Evolutionary conservation across 139 green algal genomes (phyloP).

Genomic region (Protoeuglena noctilucae): DNA sequence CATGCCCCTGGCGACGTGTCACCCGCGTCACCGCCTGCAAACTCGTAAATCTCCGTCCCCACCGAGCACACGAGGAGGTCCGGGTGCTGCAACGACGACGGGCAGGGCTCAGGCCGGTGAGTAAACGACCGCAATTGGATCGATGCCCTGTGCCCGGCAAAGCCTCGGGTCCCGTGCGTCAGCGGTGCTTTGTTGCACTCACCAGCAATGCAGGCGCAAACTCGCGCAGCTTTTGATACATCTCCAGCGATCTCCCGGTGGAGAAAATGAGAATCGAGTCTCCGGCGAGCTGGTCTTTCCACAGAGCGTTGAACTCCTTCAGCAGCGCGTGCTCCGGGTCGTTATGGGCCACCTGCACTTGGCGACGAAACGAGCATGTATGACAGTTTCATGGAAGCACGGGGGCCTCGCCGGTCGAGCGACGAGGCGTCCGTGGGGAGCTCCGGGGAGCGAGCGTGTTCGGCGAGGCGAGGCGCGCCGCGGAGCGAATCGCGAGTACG

Average conservation of each 20-base stretch:
- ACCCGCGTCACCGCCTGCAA: too few species aligned
- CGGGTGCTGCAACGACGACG: conserved; percentile 42
- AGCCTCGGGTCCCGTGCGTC: not conserved
- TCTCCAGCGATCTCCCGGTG: conserved; percentile 60
- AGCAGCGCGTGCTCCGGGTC: conserved; percentile 43
- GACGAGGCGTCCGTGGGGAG: not conserved
- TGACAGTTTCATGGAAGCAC: not conserved
- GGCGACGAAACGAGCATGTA: not conserved
- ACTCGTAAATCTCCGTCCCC: conserved; percentile 62
- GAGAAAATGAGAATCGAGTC: conserved; percentile 71
- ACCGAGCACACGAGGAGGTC: conserved; percentile 81
- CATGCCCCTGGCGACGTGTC: too few species aligned
- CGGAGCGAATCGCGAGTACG: not conserved
- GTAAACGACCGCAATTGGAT: too few species aligned
- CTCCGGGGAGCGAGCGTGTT: not conserved
- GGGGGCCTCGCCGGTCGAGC: not conserved
- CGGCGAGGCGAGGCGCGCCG: not conserved
- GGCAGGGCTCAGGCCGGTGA: too few species aligned
- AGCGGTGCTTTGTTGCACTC: not conserved
- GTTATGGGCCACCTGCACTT: conserved; percentile 55
- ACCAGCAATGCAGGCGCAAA: not conserved
- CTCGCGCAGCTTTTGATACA: conserved; percentile 59
- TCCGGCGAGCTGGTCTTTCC: conserved; percentile 37
- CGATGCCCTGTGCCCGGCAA: too few species aligned
- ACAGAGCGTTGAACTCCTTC: conserved; percentile 54